Evolutionary conservation across 2,329 filamentous ascomycete species (phyloP).

Genomic region (Alternaria novae-zelandiae): DNA sequence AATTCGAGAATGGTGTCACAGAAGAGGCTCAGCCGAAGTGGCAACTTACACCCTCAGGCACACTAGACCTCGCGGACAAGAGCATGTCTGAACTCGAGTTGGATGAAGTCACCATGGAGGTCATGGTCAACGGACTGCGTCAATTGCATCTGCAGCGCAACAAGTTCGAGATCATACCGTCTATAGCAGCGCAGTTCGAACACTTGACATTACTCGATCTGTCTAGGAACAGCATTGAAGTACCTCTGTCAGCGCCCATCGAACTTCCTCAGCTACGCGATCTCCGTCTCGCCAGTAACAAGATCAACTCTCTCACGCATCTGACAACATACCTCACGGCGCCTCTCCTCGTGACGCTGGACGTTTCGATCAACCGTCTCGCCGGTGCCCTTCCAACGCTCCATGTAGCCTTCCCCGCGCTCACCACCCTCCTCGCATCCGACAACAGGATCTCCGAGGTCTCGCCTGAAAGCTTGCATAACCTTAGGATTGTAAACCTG

Average conservation of each 20-base stretch:
- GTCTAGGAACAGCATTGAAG: slow-evolving; percentile 75
- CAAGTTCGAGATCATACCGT: slow-evolving; percentile 71
- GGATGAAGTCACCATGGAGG: slow-evolving; percentile 46
- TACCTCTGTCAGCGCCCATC: slow-evolving; percentile 54
- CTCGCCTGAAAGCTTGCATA: slow-evolving; percentile 74
- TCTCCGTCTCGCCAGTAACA: slow-evolving; percentile 76
- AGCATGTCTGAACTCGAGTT: slow-evolving; percentile 49
- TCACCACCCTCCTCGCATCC: slow-evolving; percentile 73
- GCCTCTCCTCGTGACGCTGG: slow-evolving; percentile 75
- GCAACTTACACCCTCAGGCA: slow-evolving; percentile 44
- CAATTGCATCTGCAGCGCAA: slow-evolving; percentile 79
- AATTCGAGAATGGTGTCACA: slow-evolving; percentile 2
- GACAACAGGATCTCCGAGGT: slow-evolving; percentile 82
- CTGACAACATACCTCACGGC: slow-evolving; percentile 73
- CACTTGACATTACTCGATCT: slow-evolving; percentile 76
- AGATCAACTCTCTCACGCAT: slow-evolving; percentile 69
- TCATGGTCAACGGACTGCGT: slow-evolving; percentile 57
- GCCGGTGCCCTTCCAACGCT: slow-evolving; percentile 70
- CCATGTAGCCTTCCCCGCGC: slow-evolving; percentile 70
- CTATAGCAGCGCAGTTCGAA: slow-evolving; percentile 71
- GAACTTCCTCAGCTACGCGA: slow-evolving; percentile 77
- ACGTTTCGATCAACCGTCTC: slow-evolving; percentile 84
- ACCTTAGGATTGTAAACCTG: slow-evolving; percentile 77
- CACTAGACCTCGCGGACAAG: slow-evolving; percentile 53
- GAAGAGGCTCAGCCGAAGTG: slow-evolving; percentile 22